Base-by-base conservation (phyloP, 768 basidiomycete species). In the Rhodosporidiobolus odoratus region DNA sequence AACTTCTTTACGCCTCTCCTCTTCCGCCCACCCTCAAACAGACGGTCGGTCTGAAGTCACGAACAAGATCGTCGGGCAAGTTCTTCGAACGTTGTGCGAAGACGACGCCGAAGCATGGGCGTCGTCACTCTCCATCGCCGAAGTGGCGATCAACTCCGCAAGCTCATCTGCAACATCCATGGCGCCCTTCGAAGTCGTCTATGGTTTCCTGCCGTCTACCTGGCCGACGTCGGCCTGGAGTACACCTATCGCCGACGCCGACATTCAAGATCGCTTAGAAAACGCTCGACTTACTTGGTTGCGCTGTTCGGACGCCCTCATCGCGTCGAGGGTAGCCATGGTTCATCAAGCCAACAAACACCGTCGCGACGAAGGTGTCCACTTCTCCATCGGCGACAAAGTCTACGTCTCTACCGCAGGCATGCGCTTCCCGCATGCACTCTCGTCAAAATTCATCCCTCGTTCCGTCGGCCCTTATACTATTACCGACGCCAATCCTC, bases 21-120 rank as follows among this genome's bases (percentile, higher is more conserved):
- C 80, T 0, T 73, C 82, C 4, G 84, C 79, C 64, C 83, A 84
- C 65, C 83, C 83, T 0, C 75, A 84, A 64, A 81, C 82, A 0
- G 82, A 83, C 67, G 81, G 82, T 1, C 68, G 79, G 0, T 82
- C 80, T 0, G 82, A 84, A 63, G 72, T 80, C 2, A 74, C 79
- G 3, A 81, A 69, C 60, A 65, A 72, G 43, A 60, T 65, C 0
- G 47, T 71, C 19, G 64, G 37, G 21, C 43, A 66, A n/a, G 65
- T 74, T 34, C 53, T 76, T 1, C 57, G 69, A 23, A 38, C 35
- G 16, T 30, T 64, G 27, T 56, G 67, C n/a, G 68, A 65, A 21
- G 58, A 68, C 17, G 19, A 69, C 34, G 77, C 76, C 65, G 74
- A 75, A 48, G 76, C 79, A 52, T 82, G 80, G 81, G 78, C 72